Conservation (phyloP, 306 rosid species). For the Ziziphus jujuba region DNA sequence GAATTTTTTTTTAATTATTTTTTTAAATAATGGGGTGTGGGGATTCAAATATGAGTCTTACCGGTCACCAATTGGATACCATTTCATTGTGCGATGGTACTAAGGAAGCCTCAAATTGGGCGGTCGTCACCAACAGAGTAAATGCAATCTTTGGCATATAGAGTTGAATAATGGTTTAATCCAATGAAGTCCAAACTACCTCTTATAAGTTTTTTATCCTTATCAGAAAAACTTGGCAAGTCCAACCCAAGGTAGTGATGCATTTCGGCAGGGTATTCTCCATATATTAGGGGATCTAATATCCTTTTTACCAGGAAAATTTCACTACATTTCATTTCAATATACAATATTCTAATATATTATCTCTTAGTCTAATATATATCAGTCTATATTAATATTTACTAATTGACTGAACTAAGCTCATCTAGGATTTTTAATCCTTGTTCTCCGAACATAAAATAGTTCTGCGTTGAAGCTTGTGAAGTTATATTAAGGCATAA, state of each 20-base stretch:
- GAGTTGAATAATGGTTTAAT: conserved; percentile 53
- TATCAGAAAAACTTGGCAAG: conserved; percentile 44
- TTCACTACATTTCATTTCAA: too few species aligned
- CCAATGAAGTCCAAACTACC: conserved; percentile 63
- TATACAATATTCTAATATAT: too few species aligned
- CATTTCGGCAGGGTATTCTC: conserved; percentile 67
- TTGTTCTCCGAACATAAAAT: too few species aligned
- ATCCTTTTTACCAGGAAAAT: not conserved
- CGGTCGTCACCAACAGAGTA: conserved; percentile 29
- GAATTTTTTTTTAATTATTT: too few species aligned
- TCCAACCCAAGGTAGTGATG: conserved; percentile 39
- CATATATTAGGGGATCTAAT: conserved; percentile 53
- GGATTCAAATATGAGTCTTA: too few species aligned
- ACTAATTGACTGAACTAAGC: too few species aligned
- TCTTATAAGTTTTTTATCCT: conserved; percentile 43
- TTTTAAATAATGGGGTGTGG: too few species aligned
- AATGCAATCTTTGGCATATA: conserved; percentile 57
- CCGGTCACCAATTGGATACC: conserved; percentile 62
- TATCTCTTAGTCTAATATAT: too few species aligned
- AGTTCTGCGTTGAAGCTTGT: too few species aligned
- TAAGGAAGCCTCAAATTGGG: conserved; percentile 47
- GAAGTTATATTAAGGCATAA: too few species aligned
- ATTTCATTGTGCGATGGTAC: conserved; percentile 32
- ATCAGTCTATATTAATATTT: too few species aligned
- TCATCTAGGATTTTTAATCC: too few species aligned